Evolutionary conservation across 768 basidiomycete species (phyloP), one percentile per base, ranked within the genome.

Genomic region (Podaxis sp.): DNA sequence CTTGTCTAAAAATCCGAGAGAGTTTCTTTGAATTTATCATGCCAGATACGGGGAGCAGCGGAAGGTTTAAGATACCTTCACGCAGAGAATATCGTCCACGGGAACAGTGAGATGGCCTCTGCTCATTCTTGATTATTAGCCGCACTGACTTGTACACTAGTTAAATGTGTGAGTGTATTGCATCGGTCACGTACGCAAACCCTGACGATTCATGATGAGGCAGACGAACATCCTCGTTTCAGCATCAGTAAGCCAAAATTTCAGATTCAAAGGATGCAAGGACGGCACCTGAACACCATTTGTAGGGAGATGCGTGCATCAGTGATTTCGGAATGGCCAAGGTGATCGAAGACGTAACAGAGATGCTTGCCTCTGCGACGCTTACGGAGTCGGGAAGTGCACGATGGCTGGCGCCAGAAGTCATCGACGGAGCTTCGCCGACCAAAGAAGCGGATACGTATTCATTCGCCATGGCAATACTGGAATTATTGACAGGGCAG

Each of bases 301-400:
- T 46, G 3, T 56, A 87, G 86, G 81, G 79, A 12, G 74, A 82
- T 64, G 81, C 86, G 26, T 76, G 82, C 36, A 82, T 88, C 13
- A 84, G 83, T 64, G 87, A 88, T 66, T 88, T 88, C 68, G 86
- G 86, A 48, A 82, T 87, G 74, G 82, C 87, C 17, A 86, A 84
- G 66, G 75, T 87, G 30, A 79, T 88, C 40, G 82, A 82, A 63
- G 84, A 86, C 48, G 78, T 87, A 30, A 82, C 84, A 1, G 84
- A 84, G 61, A 80, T 72, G 62, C 68, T 75, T 28, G 77, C 78
- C 38, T 79, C 82, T 28, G 69, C 74, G n/a, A 81, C 79, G 3
- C 71, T 87, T 57, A 82, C 84, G 1, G 72, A 73, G n/a, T 77
- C 77, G 4, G 78, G 79, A 9, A 80, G 80, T 60, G 77, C 83